Evolutionary conservation across 2,329 filamentous ascomycete genomes (phyloP).

Genomic region (Penicillium janthinellum): DNA sequence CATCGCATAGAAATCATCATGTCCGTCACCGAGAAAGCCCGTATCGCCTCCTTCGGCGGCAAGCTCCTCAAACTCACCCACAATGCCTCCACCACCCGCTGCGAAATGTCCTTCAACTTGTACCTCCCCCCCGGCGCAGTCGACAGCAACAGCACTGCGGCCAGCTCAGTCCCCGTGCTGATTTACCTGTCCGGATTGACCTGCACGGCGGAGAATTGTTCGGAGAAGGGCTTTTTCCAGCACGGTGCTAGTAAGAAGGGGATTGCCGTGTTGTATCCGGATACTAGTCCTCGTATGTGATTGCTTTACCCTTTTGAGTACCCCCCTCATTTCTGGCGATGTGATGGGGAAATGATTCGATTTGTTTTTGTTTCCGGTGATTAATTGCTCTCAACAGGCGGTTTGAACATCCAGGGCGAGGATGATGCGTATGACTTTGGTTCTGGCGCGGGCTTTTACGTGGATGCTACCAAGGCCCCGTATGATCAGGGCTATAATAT

Average conservation of each 20-base stretch:
- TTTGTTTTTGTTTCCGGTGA: background rate
- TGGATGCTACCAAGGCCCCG: constrained; percentile 77
- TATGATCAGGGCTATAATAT: constrained; percentile 84
- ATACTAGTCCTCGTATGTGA: constrained; percentile 82
- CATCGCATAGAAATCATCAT: constrained; percentile 48
- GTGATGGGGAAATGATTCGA: background rate
- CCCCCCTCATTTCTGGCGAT: no score
- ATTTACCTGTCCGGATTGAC: constrained; percentile 94
- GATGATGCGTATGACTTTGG: constrained; percentile 92
- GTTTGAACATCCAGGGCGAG: constrained; percentile 78
- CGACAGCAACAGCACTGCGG: constrained; percentile 58
- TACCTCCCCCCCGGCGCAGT: constrained; percentile 77
- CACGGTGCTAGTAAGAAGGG: constrained; percentile 74
- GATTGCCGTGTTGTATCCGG: constrained; percentile 91
- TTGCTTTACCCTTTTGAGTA: background rate
- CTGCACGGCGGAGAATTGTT: constrained; percentile 82
- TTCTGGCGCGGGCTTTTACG: constrained; percentile 88
- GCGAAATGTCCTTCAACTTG: constrained; percentile 89
- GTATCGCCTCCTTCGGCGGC: constrained; percentile 89
- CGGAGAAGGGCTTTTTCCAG: constrained; percentile 87
- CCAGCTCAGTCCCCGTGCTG: constrained; percentile 75
- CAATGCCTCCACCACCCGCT: constrained; percentile 73
- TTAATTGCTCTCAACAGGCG: constrained; percentile 48
- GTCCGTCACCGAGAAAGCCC: constrained; percentile 86
- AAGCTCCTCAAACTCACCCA: constrained; percentile 94